Evolutionary conservation across 805 yeast species (phyloP).

Genomic region (Kuraishia piskuri): DNA sequence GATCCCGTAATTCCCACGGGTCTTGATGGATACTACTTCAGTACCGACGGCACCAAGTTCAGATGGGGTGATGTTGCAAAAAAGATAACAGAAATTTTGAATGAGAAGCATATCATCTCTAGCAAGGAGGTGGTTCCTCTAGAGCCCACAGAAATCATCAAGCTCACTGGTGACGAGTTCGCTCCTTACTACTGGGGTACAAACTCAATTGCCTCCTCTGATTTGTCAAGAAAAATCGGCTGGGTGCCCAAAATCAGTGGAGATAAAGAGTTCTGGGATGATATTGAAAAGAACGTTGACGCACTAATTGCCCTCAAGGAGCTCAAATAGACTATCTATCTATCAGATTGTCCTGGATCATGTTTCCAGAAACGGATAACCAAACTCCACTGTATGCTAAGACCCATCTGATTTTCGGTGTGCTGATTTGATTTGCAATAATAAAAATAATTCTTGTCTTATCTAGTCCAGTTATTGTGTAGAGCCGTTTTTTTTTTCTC

Average conservation of each 20-base stretch:
- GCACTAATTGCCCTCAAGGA: not conserved
- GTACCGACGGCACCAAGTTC: slow-evolving; percentile 18
- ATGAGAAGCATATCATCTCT: not conserved
- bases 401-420: not conserved
- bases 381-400: too few relatives aligned
- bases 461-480: too few relatives aligned
- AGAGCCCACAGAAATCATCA: not conserved
- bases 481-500: too few relatives aligned
- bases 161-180: not conserved
- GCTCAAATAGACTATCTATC: not conserved
- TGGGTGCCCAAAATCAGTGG: not conserved
- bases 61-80: slow-evolving; percentile 17
- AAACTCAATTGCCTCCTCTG: not conserved
- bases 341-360: not conserved
- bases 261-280: not conserved
- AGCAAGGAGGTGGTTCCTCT: not conserved
- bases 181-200: not conserved
- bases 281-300: not conserved
- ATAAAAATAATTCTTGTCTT: too few relatives aligned
- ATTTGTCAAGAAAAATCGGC: not conserved
- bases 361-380: not conserved
- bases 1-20: slow-evolving; percentile 20
- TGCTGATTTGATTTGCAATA: not conserved
- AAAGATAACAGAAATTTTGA: not conserved
- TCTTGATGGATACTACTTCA: slow-evolving; percentile 27